Base-by-base conservation (phyloP, 805 yeast species). In the Saturnispora diversa region DNA sequence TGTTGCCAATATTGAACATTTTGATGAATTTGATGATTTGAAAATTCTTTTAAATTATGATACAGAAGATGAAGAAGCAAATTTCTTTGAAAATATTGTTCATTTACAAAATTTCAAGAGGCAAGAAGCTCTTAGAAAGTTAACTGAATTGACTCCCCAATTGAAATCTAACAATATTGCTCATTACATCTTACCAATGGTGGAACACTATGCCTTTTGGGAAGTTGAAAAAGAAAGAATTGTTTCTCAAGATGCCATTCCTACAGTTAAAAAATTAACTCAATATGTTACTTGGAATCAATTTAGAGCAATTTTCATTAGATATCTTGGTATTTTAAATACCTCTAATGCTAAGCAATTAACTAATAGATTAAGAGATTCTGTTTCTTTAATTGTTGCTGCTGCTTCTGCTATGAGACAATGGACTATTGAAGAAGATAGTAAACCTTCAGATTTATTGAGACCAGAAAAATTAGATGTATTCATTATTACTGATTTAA, bases 51-150 rank as follows among this genome's bases (percentile, higher is more conserved):
- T 80, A 1, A 70, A 65, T 51, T 68, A 72, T 38, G 80, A 79
- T 31, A 94, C 84, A 50, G 80, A 80, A 29, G 94, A 86, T 50
- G 90, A 80, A 27, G 97, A 87, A 51, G 82, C 86, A 4, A 80
- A 85, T 58, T 58, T 59, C 36, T 62, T 62, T 52, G 51, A 50
- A 36, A 86, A 87, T 51, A 69, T 92, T 35, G 72, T 70, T 44
- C 96, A 90, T 58, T 77, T 90, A 27, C 98, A 90, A 63, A 52
- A 81, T 8, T 86, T 81, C 53, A 75, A 94, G 62, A 80, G 96
- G 51, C 87, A 83, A 58, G 72, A 87, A 51, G 95, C 97, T 0
- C 69, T 90, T 17, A 72, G 76, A 51, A 70, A 83, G 44, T 60
- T 88, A 22, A 69, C 70, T 9, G 76, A 68, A 5, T 28, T 47